These are phyloP conservation scores for Dendrobium officinale DNA, from an alignment of 106 monocot genomes.

Conservation along the genomic window DNA sequence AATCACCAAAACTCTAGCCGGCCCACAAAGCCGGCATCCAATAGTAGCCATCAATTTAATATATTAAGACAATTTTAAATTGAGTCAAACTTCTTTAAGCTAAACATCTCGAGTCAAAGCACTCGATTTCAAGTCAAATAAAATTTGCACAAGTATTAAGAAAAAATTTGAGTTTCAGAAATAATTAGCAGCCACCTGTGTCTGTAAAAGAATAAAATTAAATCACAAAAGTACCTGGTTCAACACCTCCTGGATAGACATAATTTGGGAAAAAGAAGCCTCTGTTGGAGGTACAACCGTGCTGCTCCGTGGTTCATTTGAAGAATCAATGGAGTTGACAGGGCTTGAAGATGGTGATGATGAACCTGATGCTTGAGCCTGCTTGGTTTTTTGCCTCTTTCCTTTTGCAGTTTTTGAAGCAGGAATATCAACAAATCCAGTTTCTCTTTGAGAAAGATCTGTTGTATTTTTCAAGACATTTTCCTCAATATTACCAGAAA, in stretches of 20 bases:
- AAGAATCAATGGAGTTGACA: slow-evolving; percentile 51
- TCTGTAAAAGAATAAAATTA: not conserved
- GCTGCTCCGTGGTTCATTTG: slow-evolving; percentile 44
- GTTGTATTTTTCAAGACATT: slow-evolving; percentile 26
- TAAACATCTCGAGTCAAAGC: not conserved
- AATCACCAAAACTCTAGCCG: too few species aligned
- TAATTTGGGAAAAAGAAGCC: slow-evolving; percentile 31
- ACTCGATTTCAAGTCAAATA: not conserved
- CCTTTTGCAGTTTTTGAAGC: slow-evolving; percentile 32
- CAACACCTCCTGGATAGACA: slow-evolving; percentile 50
- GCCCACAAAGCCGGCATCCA: too few species aligned
- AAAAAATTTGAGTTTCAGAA: not conserved
- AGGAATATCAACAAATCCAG: slow-evolving; percentile 17
- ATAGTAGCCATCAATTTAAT: too few species aligned
- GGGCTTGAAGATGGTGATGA: slow-evolving; percentile 49
- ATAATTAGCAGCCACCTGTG: not conserved
- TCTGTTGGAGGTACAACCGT: slow-evolving; percentile 26
- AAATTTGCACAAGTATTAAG: not conserved
- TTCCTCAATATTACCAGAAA: slow-evolving; percentile 18
- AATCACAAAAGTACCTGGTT: slow-evolving; percentile 51
- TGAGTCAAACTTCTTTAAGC: not conserved
- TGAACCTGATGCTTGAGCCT: slow-evolving; percentile 30
- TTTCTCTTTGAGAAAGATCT: slow-evolving; percentile 38
- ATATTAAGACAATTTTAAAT: not conserved
- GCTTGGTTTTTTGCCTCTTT: slow-evolving; percentile 52